Conservation (phyloP, 208 protist genomes). For the Crithidia thermophila region DNA sequence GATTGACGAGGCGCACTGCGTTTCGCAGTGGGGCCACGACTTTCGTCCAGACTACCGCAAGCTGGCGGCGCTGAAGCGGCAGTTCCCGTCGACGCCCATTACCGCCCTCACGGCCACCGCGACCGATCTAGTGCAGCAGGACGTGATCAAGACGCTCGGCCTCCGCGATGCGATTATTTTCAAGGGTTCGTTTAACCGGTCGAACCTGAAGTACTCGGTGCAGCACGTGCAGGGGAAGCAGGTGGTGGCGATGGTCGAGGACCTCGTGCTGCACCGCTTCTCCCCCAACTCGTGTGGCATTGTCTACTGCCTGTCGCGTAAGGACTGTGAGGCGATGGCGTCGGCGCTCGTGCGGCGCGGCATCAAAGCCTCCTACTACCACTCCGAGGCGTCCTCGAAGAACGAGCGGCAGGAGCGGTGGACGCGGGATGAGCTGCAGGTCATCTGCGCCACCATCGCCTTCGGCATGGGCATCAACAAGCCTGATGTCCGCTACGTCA, state of each 20-base stretch:
- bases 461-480: constrained; percentile 99
- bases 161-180: constrained; percentile 76
- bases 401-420: constrained; percentile 89
- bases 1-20: constrained; percentile 97
- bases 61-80: constrained; percentile 67
- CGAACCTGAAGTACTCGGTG: constrained; percentile 80
- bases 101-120: constrained; percentile 88
- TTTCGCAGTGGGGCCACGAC: constrained; percentile 98
- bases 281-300: constrained; percentile 75
- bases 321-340: constrained; percentile 86
- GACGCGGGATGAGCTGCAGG: constrained; percentile 88
- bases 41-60: constrained; percentile 92
- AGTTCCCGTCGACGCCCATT: constrained; percentile 72
- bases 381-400: constrained; percentile 68
- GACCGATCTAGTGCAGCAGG: constrained; percentile 80
- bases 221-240: constrained; percentile 58
- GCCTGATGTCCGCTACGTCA: constrained; percentile 97
- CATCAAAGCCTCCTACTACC: constrained; percentile 77
- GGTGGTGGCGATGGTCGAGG: constrained; percentile 48
- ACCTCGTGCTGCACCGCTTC: constrained; percentile 71
- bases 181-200: constrained; percentile 82
- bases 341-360: constrained; percentile 44
- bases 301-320: constrained; percentile 86
- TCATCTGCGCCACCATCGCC: constrained; percentile 98
- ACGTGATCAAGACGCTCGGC: constrained; percentile 83